Base-by-base conservation (phyloP, 176 grass and related monocot genomes). In the Puccinellia tenuiflora region DNA sequence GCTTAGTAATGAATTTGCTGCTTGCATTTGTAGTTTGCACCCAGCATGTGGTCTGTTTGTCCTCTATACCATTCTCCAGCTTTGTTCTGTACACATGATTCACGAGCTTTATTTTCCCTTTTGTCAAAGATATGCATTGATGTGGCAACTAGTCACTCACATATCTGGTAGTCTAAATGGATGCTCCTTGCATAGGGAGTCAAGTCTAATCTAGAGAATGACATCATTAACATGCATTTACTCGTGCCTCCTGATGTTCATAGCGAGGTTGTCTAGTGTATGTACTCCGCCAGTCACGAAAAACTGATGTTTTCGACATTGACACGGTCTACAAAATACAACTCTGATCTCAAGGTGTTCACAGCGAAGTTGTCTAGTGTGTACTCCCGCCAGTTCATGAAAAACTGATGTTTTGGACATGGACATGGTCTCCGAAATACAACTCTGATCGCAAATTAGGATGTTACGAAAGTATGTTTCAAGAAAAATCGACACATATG, bases 201-300 rank as follows among this genome's bases (percentile, higher is more conserved):
- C 68, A 22, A 40, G 64, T 84, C 31, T 52, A 56, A 70, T 70
- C 16, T 81, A 24, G 48, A 81, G 48, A 81, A 26, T 81, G 34
- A 13, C 3, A 42, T 1, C 24, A 71, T 16, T 71, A 42, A 54
- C 34, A 54, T 81, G 33, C 16, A 42, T 81, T 81, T 34, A 9
- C 8, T 81, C 65, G 22, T 70, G 5, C 24, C 18, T 34, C n/a
- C n/a, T 51, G 79, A 47, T 40, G 47, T 81, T 22, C 8, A 81
- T n/a, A 29, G 9, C 18, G 9, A 5, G n/a, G 26, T 70, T 81
- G n/a, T 3, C 46, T 81, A 52, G 29, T 68, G 50, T 42, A 31
- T 68, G 34, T 42, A 31, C 17, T 60, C 78, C 9, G 20, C 43
- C 60, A 63, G 54, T 57, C 54, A 57, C 1, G 54, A 57, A 57